Evolutionary conservation across 306 rosid genomes (phyloP), one percentile per base, ranked within the genome.

Genomic region (Myrica gale): DNA sequence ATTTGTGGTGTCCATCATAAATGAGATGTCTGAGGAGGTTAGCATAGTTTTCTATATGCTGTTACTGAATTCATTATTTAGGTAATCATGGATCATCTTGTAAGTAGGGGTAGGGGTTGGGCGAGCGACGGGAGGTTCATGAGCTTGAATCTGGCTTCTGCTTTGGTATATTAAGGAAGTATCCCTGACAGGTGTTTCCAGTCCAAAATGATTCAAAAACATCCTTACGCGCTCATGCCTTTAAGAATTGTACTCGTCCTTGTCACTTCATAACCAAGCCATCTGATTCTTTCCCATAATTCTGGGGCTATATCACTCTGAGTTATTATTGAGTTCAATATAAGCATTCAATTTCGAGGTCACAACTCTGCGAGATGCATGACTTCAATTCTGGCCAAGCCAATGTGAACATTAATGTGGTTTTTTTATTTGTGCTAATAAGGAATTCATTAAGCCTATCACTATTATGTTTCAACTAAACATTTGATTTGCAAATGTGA

Each of bases 1-100:
- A 72, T 87, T 90, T 84, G 88, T 82, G 37, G 74, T 53, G 58
- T 68, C 78, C 78, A 77, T 86, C 53, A 54, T 85, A 71, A 78
- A 82, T 81, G 89, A 85, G 43, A 75, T 79, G 51, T 84, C 50
- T 73, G 83, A 74, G 57, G 89, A 89, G 98, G 98, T 91, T 76
- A 12, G 88, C 66, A 52, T 78, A 69, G 53, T 80, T 83, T 26
- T 3, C 19, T 69, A 54, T 83, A 68, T 77, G 23, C 48, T 48
- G 32, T 68, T 26, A 20, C 65, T 50, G 67, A 9, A 58, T 26
- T 42, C 11, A 26, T 26, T 26, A 26, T 26, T 26, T 53, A 42
- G 46, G 13, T 13, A 19, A 19, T 56, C 26, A 56, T 56, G 62
- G 20, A 7, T 20, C 11, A 9, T 56, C 32, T 32, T 11, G 1